Evolutionary conservation across 805 yeast species (phyloP).

Genomic region (Candida suzukii): DNA sequence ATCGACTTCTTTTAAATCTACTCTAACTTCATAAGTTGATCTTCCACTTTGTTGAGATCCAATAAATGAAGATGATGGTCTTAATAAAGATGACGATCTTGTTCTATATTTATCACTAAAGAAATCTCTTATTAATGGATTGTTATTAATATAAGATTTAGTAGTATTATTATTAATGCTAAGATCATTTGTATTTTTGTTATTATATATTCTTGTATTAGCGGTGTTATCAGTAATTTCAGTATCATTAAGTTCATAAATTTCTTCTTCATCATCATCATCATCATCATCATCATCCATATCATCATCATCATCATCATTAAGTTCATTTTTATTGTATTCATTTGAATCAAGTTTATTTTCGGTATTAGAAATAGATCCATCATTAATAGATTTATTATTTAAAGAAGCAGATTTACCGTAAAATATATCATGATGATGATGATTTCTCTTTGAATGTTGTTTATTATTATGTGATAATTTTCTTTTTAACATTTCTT

Average conservation of each 20-base stretch:
- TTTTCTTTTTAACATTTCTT: background rate
- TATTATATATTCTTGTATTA: too few relatives aligned
- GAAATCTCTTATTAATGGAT: conserved; percentile 20
- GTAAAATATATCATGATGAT: background rate
- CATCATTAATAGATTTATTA: too few relatives aligned
- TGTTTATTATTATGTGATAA: background rate
- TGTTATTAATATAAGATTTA: conserved; percentile 14
- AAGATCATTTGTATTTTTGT: too few relatives aligned
- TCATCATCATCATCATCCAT: background rate
- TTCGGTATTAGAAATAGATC: background rate
- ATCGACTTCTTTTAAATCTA: conserved; percentile 67
- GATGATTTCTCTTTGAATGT: background rate
- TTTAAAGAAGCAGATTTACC: too few relatives aligned
- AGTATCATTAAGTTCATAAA: conserved; percentile 15
- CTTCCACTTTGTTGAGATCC: conserved; percentile 71
- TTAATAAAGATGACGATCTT: conserved; percentile 36
- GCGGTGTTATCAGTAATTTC: conserved; percentile 26
- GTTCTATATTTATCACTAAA: conserved; percentile 8
- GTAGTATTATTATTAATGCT: too few relatives aligned
- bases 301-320: background rate
- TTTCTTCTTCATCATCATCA: background rate
- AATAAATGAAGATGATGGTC: conserved; percentile 53
- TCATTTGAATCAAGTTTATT: background rate
- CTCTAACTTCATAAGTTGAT: conserved; percentile 57
- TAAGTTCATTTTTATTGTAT: background rate